Evolutionary conservation across 139 green algal species (phyloP).

Genomic region (Spirogloea muscicola): DNA sequence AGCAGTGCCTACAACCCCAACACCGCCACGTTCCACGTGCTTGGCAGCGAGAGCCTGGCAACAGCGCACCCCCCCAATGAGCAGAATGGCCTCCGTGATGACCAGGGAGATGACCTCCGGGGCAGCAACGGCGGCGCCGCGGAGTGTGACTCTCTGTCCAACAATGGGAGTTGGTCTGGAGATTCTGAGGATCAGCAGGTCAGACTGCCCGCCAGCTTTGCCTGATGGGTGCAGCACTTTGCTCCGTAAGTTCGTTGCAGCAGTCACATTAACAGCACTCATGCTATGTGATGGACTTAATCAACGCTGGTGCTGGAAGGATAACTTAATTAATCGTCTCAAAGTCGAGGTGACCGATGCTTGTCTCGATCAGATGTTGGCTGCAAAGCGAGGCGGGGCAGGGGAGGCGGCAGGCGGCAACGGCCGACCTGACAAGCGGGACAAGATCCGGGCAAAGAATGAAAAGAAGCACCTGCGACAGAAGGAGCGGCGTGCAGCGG

Average conservation of each 20-base stretch:
- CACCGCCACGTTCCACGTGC: too few relatives aligned
- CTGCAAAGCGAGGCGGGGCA: constrained; percentile 7
- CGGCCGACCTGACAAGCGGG: constrained; percentile 26
- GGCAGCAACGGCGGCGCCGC: too few relatives aligned
- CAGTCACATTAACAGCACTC: too few relatives aligned
- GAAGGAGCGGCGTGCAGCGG: constrained; percentile 36
- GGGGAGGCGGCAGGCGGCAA: background rate
- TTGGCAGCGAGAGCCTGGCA: too few relatives aligned
- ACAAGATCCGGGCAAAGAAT: constrained; percentile 44
- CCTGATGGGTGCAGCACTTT: too few relatives aligned
- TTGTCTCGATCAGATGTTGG: background rate
- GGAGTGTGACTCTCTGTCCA: constrained; percentile 35
- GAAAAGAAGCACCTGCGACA: constrained; percentile 47
- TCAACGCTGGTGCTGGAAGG: too few relatives aligned
- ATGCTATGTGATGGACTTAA: too few relatives aligned
- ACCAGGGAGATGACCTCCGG: too few relatives aligned
- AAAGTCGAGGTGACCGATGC: background rate
- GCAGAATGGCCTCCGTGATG: too few relatives aligned
- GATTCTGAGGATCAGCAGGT: constrained; percentile 40
- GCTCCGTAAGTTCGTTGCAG: too few relatives aligned
- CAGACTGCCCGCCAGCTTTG: background rate
- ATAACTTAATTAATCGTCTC: background rate
- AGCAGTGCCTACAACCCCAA: too few relatives aligned
- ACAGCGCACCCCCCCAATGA: too few relatives aligned
- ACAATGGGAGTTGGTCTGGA: constrained; percentile 44